Evolutionary conservation across 2,329 filamentous ascomycete species (phyloP), one percentile per base, ranked within the genome.

Genomic region (Colletotrichum filicis): DNA sequence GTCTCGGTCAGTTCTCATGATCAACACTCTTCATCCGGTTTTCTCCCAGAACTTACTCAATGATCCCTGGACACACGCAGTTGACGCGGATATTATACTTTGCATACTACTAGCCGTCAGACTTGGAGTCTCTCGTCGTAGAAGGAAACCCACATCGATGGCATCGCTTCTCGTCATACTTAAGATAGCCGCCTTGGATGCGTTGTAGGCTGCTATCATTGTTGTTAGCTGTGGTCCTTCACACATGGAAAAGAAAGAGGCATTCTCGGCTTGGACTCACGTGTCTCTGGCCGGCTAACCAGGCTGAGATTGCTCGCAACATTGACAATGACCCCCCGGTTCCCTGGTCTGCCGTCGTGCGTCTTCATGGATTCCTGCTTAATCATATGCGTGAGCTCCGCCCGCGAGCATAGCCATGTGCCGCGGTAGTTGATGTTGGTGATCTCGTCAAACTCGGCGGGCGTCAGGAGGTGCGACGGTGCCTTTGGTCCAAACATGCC

Each of bases 81-180:
- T 87, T 87, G 57, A 87, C 79, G 3, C 85, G 76, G 68, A 87
- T 86, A 46, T 83, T 82, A 49, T 86, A 78, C 46, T 84, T 80
- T 3, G 84, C 81, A 74, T 86, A 87, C 84, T 85, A 49, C 14
- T 11, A 2, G 6, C n/a, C 3, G 22, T 61, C 11, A 61, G 59
- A 4, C 8, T 9, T 4, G 30, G 30, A 12, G 8, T 14, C 56
- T 22, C 11, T 28, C 22, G 8, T 53, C 2, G 16, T 7, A 19
- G 14, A 16, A 6, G 1, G 19, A 12, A 35, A 77, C 81, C 74
- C 66, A 85, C 84, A 75, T 87, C 84, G 52, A 87, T 83, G n/a
- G 85, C 85, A 79, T 87, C 85, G 62, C 81, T 83, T 71, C 81
- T 84, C 4, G 86, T 87, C 79, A 87, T 78, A 49, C 81, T 81